phyloP scores from a whole-genome alignment of 306 rosid species.

The Lathyrus oleraceus region DNA sequence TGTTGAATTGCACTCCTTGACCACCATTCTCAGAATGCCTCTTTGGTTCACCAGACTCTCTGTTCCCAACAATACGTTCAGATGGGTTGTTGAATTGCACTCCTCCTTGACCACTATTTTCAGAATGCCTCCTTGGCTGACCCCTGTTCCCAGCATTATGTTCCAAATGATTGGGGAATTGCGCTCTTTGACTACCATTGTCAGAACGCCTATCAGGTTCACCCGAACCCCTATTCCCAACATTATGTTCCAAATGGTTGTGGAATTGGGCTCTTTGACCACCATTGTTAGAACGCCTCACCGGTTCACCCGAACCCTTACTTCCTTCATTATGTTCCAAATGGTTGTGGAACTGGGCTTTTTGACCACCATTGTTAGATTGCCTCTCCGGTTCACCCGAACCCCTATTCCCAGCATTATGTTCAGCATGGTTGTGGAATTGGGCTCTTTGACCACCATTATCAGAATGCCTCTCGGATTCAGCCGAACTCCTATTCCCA shows the following conservation, averaged over 20 bases:
- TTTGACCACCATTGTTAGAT: slow-evolving; percentile 44
- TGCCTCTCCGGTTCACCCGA: slow-evolving; percentile 50
- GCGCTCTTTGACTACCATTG: slow-evolving; percentile 55
- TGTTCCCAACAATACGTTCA: slow-evolving; percentile 51
- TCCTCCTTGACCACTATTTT: slow-evolving; percentile 44
- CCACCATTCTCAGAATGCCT: slow-evolving; percentile 55
- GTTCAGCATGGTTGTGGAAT: slow-evolving; percentile 54
- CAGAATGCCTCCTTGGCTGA: slow-evolving; percentile 49
- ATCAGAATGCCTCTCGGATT: slow-evolving; percentile 52
- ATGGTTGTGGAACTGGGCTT: slow-evolving; percentile 46
- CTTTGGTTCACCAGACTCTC: slow-evolving; percentile 46
- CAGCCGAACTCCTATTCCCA: slow-evolving; percentile 50
- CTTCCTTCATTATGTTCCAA: slow-evolving; percentile 54
- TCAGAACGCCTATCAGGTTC: slow-evolving; percentile 58
- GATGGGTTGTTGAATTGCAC: slow-evolving; percentile 49
- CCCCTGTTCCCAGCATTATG: slow-evolving; percentile 52
- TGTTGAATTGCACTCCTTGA: slow-evolving; percentile 54
- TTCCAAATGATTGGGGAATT: slow-evolving; percentile 51
- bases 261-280: slow-evolving; percentile 46
- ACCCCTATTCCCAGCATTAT: slow-evolving; percentile 48
- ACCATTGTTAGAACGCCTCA: slow-evolving; percentile 46
- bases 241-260: slow-evolving; percentile 56
- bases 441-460: slow-evolving; percentile 42
- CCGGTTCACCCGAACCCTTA: slow-evolving; percentile 51
- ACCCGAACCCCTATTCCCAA: slow-evolving; percentile 46